Evolutionary conservation across 75 land plant species (phyloP).

Genomic region (Gnetum montanum): DNA sequence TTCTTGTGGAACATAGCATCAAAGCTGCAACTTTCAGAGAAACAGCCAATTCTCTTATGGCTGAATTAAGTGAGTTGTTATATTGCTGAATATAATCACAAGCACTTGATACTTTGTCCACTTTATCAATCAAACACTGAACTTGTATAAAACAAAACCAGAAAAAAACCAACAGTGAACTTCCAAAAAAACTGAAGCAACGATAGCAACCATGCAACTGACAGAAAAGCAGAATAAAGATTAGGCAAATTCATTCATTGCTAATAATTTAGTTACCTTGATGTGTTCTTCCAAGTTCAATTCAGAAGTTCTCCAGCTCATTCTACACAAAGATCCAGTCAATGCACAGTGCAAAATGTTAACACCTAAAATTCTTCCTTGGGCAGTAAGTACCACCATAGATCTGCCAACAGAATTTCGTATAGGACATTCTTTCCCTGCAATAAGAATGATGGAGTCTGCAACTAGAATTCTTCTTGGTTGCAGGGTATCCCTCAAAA

Average conservation of each 20-base stretch:
- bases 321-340: background rate
- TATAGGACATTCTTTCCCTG: conserved; percentile 12
- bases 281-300: conserved; percentile 8
- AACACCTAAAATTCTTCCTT: conserved; percentile 21
- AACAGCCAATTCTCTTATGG: conserved; percentile 9
- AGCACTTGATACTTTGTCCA: conserved; percentile 7
- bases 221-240: too few species aligned
- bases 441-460: conserved; percentile 13
- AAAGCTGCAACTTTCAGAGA: conserved; percentile 9
- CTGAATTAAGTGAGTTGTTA: conserved; percentile 1
- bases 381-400: conserved; percentile 16
- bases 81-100: conserved; percentile 5
- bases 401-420: conserved; percentile 14
- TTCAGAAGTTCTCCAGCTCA: conserved; percentile 5
- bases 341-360: conserved; percentile 9
- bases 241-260: too few species aligned
- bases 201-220: too few species aligned
- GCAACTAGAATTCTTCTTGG: conserved; percentile 13
- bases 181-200: background rate
- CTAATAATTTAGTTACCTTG: conserved; percentile 6
- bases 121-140: conserved; percentile 1
- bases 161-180: background rate
- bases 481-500: conserved; percentile 4
- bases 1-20: conserved; percentile 6
- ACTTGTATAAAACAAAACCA: background rate